A percentile compares a stretch with the other conserved stretches of the same genome.
These are phyloP conservation scores for Quercus aquifolioides DNA, from an alignment of 306 rosid species.

Conservation along the genomic window DNA sequence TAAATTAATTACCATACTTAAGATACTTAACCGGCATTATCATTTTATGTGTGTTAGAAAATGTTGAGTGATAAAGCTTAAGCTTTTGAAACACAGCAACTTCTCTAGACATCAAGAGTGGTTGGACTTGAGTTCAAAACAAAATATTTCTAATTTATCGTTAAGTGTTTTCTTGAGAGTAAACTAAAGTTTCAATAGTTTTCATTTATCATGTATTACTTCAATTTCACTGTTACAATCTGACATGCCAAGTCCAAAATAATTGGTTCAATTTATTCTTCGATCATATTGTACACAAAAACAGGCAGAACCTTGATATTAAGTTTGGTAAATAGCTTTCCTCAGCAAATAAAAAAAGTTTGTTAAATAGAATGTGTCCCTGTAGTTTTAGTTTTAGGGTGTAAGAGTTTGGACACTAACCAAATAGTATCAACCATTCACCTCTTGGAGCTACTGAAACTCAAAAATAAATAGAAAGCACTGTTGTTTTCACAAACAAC, in stretches of 20 bases:
- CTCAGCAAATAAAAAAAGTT: not conserved
- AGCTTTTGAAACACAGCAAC: too few species aligned
- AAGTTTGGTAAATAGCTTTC: not conserved
- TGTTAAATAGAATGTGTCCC: not conserved
- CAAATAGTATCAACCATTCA: not conserved
- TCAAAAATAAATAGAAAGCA: not conserved
- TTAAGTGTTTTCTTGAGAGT: not conserved
- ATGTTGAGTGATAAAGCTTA: too few species aligned
- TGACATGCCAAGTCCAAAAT: not conserved
- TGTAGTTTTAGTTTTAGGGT: not conserved
- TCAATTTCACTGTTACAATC: not conserved
- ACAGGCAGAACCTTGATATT: not conserved
- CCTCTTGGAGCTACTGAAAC: not conserved
- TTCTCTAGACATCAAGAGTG: too few species aligned
- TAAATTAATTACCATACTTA: too few species aligned
- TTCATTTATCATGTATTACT: not conserved
- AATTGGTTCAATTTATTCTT: not conserved
- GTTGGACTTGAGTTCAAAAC: too few species aligned
- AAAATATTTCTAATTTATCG: too few species aligned
- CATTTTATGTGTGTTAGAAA: too few species aligned
- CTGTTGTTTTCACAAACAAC: conserved; percentile 19
- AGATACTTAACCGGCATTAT: too few species aligned
- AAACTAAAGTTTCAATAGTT: not conserved
- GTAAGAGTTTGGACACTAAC: not conserved
- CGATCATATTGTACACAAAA: not conserved